These are phyloP conservation scores for Zygoascus biomembranicola DNA, from an alignment of 805 yeast genomes.

Conservation along the genomic window DNA sequence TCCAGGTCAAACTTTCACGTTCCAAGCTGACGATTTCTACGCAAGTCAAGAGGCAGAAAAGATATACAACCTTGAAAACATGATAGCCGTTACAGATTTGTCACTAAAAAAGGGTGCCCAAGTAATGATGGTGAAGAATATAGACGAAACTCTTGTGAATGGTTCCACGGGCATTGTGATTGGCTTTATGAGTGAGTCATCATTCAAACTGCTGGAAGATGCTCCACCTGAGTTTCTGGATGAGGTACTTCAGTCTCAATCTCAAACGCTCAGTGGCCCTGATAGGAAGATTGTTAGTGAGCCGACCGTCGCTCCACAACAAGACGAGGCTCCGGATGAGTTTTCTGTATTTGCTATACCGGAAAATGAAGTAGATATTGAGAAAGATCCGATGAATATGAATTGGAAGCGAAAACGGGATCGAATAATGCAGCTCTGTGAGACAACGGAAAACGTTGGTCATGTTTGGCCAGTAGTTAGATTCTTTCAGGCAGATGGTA, in stretches of 20 bases:
- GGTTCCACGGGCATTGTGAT: slow-evolving; percentile 81
- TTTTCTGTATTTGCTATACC: slow-evolving; percentile 20
- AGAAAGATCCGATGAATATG: slow-evolving; percentile 8
- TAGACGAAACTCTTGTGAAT: slow-evolving; percentile 70
- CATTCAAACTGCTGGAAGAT: slow-evolving; percentile 12
- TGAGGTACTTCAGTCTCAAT: slow-evolving; percentile 14
- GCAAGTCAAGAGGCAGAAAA: slow-evolving; percentile 19
- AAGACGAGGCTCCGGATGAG: slow-evolving; percentile 4
- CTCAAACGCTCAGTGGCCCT: slow-evolving; percentile 1
- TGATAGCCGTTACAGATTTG: slow-evolving; percentile 64
- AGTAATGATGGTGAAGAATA: slow-evolving; percentile 86
- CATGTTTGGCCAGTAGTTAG: slow-evolving; percentile 61
- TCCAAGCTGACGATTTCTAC: slow-evolving; percentile 40
- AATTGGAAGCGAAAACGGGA: slow-evolving; percentile 16
- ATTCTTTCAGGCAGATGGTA: slow-evolving; percentile 63
- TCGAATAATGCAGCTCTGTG: slow-evolving; percentile 4
- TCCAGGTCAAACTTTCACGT: slow-evolving; percentile 39
- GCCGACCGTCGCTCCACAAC: neutral
- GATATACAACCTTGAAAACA: slow-evolving; percentile 40
- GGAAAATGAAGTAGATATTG: slow-evolving; percentile 10
- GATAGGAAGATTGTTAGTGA: neutral
- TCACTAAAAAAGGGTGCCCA: slow-evolving; percentile 79
- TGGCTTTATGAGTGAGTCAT: slow-evolving; percentile 37
- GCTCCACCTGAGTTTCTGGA: slow-evolving; percentile 7
- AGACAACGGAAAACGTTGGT: slow-evolving; percentile 6